Percentiles rank a stretch among this genome's conserved stretches.
These are phyloP conservation scores for Pseudogymnoascus sp. DNA, from an alignment of 2,329 filamentous ascomycete genomes.

Conservation along the genomic window DNA sequence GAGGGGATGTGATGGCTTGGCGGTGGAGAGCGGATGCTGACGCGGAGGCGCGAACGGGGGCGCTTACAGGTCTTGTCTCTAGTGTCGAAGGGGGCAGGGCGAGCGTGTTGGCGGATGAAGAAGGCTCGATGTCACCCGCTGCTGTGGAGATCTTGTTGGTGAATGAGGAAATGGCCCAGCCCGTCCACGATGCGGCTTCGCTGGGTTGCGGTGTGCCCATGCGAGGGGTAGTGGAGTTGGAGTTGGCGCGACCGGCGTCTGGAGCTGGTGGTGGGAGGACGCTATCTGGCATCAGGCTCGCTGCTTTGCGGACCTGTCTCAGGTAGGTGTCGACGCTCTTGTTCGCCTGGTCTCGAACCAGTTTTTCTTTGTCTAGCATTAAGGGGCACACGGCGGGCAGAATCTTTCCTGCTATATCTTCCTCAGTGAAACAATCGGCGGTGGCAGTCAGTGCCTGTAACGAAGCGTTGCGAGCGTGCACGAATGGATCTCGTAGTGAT, in stretches of 20 bases:
- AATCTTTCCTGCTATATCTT: conserved; percentile 79
- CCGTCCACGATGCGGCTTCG: conserved; percentile 69
- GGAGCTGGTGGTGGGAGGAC: conserved; percentile 57
- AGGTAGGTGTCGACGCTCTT: conserved; percentile 86
- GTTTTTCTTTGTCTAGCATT: conserved; percentile 90
- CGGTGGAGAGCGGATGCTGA: conserved; percentile 55
- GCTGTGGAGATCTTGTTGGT: conserved; percentile 86
- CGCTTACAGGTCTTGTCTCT: conserved; percentile 30
- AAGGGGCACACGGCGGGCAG: conserved; percentile 77
- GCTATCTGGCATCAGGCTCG: conserved; percentile 71
- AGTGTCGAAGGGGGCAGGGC: conserved; percentile 34
- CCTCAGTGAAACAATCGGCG: conserved; percentile 76
- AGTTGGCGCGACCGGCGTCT: conserved; percentile 36
- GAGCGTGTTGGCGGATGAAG: conserved; percentile 38
- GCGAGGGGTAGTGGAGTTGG: conserved; percentile 48
- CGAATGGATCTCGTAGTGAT: conserved; percentile 84
- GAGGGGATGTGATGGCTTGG: conserved; percentile 50
- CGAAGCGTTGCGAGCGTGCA: conserved; percentile 86
- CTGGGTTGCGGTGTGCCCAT: conserved; percentile 69
- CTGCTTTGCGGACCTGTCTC: conserved; percentile 72
- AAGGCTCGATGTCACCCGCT: conserved; percentile 71
- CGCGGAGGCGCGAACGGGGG: conserved; percentile 33
- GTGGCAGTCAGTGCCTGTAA: conserved; percentile 82
- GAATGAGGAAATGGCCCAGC: conserved; percentile 97
- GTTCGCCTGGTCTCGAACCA: conserved; percentile 83